phyloP scores from a whole-genome alignment of 208 protist genomes.

The Crithidia expoeki region DNA sequence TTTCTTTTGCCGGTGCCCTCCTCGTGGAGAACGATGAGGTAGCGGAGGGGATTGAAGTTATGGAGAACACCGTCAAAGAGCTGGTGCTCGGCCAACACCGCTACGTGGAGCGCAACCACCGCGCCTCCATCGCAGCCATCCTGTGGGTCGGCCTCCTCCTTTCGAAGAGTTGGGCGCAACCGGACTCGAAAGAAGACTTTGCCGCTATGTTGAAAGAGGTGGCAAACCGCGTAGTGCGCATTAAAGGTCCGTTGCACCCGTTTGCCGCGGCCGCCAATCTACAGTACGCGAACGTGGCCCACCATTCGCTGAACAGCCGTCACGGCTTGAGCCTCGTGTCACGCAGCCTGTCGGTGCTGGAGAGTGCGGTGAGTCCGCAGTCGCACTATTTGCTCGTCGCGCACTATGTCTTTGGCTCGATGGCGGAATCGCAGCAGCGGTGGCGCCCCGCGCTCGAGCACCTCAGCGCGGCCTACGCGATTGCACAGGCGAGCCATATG shows the following conservation, averaged over 20 bases:
- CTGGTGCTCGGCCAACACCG: constrained; percentile 53
- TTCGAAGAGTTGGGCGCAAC: constrained; percentile 40
- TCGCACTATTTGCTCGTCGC: constrained; percentile 35
- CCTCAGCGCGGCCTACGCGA: constrained; percentile 55
- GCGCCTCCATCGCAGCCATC: constrained; percentile 39
- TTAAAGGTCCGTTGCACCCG: constrained; percentile 54
- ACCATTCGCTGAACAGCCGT: constrained; percentile 26
- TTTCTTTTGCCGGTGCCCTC: constrained; percentile 43
- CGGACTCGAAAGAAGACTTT: constrained; percentile 33
- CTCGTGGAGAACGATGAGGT: constrained; percentile 39
- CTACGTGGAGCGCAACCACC: constrained; percentile 41
- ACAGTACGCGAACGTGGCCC: constrained; percentile 35
- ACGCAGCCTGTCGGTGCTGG: constrained; percentile 40
- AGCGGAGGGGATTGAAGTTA: constrained; percentile 38
- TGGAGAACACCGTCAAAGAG: constrained; percentile 52
- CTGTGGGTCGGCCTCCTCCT: constrained; percentile 48
- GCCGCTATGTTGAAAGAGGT: constrained; percentile 40
- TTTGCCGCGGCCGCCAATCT: constrained; percentile 42
- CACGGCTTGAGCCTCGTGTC: constrained; percentile 37
- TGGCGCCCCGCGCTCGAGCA: constrained; percentile 58
- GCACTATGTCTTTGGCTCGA: constrained; percentile 30
- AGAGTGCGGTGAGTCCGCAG: constrained; percentile 34
- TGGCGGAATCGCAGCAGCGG: constrained; percentile 36
- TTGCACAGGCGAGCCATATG: constrained; percentile 42
- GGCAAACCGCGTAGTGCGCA: constrained; percentile 37